Percentiles rank a stretch among this genome's conserved stretches.
phyloP scores from a whole-genome alignment of 805 yeast genomes.

The Wickerhamomyces bovis region DNA sequence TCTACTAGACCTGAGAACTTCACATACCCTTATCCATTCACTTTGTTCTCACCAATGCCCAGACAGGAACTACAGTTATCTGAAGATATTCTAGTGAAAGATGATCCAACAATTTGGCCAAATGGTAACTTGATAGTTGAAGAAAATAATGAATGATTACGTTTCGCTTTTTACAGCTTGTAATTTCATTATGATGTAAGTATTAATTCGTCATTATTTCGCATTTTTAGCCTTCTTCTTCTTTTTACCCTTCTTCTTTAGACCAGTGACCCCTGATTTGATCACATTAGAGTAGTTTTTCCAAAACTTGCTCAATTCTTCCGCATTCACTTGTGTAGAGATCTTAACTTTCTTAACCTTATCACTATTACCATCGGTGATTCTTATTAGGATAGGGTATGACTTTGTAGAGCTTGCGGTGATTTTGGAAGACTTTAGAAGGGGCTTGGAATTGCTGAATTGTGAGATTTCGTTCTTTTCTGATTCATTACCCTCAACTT shows the following conservation, averaged over 20 bases:
- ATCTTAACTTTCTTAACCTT: slow-evolving; percentile 50
- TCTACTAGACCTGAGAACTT: slow-evolving; percentile 34
- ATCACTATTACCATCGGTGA: slow-evolving; percentile 50
- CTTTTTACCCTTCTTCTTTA: slow-evolving; percentile 78
- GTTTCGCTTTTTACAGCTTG: neutral
- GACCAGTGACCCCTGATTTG: slow-evolving; percentile 67
- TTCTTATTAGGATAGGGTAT: slow-evolving; percentile 64
- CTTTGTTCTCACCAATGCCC: slow-evolving; percentile 51
- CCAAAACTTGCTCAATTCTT: slow-evolving; percentile 70
- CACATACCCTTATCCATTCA: slow-evolving; percentile 42
- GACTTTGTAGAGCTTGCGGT: slow-evolving; percentile 25
- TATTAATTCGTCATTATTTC: slow-evolving; percentile 13
- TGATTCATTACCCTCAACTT: slow-evolving; percentile 21
- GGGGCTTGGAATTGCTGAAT: slow-evolving; percentile 15
- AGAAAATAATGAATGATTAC: slow-evolving; percentile 7
- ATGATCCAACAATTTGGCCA: slow-evolving; percentile 49
- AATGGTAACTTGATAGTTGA: slow-evolving; percentile 60
- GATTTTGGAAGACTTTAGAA: slow-evolving; percentile 23
- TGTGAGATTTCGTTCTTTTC: slow-evolving; percentile 17
- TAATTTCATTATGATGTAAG: neutral
- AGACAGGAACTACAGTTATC: slow-evolving; percentile 37
- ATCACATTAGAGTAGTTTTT: slow-evolving; percentile 59
- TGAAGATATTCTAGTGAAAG: slow-evolving; percentile 27
- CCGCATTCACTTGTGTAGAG: slow-evolving; percentile 65
- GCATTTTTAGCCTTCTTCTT: slow-evolving; percentile 45